phyloP scores from a whole-genome alignment of 768 basidiomycete genomes.

The Postia placenta region DNA sequence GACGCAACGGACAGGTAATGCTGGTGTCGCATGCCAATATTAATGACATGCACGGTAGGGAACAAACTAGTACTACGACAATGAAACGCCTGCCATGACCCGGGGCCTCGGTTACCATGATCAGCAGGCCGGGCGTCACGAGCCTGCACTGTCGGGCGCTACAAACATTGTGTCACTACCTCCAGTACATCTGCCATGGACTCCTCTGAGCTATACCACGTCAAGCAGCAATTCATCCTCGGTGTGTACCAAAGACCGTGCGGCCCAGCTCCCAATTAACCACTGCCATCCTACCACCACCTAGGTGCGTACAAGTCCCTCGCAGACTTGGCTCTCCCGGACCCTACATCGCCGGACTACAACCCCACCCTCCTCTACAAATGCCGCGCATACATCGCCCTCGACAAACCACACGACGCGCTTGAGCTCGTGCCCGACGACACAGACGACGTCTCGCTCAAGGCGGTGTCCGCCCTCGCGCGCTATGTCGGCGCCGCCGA shows the following conservation, averaged over 20 bases:
- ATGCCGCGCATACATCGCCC: slow-evolving; percentile 72
- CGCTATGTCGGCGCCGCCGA: slow-evolving; percentile 41
- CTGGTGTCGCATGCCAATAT: too few species aligned
- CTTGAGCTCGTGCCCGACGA: slow-evolving; percentile 49
- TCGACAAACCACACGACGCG: slow-evolving; percentile 52
- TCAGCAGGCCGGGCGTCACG: too few species aligned
- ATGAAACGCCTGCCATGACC: too few species aligned
- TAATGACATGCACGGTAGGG: too few species aligned
- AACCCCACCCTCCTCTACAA: slow-evolving; percentile 64
- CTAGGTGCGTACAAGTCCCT: slow-evolving; percentile 68
- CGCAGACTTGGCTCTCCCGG: slow-evolving; percentile 47
- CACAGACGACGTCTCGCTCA: slow-evolving; percentile 60
- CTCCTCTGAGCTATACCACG: slow-evolving; percentile 58
- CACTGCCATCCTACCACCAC: not conserved
- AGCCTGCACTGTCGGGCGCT: too few species aligned
- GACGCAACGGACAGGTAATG: too few species aligned
- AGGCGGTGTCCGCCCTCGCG: slow-evolving; percentile 71
- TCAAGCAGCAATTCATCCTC: slow-evolving; percentile 73
- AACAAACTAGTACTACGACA: too few species aligned
- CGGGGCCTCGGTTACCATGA: too few species aligned
- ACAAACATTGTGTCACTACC: too few species aligned
- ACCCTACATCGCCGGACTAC: slow-evolving; percentile 58
- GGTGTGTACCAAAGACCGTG: slow-evolving; percentile 31
- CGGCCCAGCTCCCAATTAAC: not conserved
- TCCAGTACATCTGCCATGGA: slow-evolving; percentile 34